Evolutionary conservation across 345 rosid genomes (phyloP).

Genomic region (Eucalyptus tenuipes): DNA sequence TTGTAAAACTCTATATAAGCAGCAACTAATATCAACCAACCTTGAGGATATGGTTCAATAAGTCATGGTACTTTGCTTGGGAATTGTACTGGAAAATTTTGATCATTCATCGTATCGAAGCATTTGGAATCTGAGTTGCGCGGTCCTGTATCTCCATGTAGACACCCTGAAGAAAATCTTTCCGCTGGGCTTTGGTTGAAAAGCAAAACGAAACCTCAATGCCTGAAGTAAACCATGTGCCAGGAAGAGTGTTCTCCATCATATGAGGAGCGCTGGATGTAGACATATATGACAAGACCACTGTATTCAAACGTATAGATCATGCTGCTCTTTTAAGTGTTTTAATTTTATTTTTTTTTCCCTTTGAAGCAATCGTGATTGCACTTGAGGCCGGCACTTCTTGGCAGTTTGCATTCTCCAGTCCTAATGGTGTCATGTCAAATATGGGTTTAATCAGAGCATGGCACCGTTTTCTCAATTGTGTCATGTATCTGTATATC

Average conservation of each 20-base stretch:
- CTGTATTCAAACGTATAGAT: background rate
- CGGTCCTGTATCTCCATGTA: background rate
- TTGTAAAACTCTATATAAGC: background rate
- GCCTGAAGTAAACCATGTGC: background rate
- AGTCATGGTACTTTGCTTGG: background rate
- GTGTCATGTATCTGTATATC: background rate
- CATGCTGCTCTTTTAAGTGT: background rate
- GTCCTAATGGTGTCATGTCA: background rate
- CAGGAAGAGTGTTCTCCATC: background rate
- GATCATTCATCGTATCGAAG: background rate
- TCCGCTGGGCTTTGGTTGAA: background rate
- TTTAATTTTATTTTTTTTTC: background rate
- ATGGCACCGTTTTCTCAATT: background rate
- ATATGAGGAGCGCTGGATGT: background rate
- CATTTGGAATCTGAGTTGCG: background rate
- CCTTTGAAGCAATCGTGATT: background rate
- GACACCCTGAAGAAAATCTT: background rate
- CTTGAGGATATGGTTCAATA: background rate
- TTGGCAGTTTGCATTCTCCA: fast-evolving
- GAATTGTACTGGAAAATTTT: background rate
- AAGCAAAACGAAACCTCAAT: background rate
- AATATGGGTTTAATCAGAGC: background rate
- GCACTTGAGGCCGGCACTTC: background rate
- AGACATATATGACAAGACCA: background rate
- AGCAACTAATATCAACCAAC: background rate